Evolutionary conservation across 805 yeast genomes (phyloP).

Genomic region (Lachancea sp.): DNA sequence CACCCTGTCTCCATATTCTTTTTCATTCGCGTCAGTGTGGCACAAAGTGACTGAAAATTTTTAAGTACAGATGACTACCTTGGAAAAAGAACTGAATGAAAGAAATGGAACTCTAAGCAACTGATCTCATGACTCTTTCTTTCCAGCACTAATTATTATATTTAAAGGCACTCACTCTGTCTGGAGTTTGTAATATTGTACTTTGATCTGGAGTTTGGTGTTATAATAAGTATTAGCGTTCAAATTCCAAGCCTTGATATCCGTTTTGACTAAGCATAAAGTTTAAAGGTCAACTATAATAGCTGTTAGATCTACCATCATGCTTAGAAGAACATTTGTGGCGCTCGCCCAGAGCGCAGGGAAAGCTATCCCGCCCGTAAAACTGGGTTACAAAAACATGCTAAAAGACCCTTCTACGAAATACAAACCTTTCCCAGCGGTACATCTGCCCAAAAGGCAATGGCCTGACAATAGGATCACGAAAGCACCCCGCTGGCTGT

Average conservation of each 20-base stretch:
- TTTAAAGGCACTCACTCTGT: too few species aligned
- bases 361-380: slow-evolving; percentile 28
- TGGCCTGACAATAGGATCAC: slow-evolving; percentile 66
- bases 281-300: too few species aligned
- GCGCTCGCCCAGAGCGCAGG: slow-evolving; percentile 11
- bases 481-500: slow-evolving; percentile 74
- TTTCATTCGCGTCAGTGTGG: not conserved
- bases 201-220: too few species aligned
- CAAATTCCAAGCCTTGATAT: too few species aligned
- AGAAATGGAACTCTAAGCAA: not conserved
- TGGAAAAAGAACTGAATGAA: not conserved
- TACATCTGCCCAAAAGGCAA: slow-evolving; percentile 53
- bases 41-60: slow-evolving; percentile 3
- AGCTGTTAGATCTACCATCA: too few species aligned
- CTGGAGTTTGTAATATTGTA: not conserved
- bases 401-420: slow-evolving; percentile 62
- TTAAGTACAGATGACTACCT: not conserved
- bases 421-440: slow-evolving; percentile 50
- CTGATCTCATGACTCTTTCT: slow-evolving; percentile 1
- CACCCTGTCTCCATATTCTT: not conserved
- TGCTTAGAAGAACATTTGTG: slow-evolving; percentile 10
- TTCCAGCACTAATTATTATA: too few species aligned
- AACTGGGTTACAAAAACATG: slow-evolving; percentile 44
- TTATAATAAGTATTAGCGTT: too few species aligned
- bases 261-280: too few species aligned